phyloP scores from a whole-genome alignment of 2,329 filamentous ascomycete species.

The Podosphaera fusca region DNA sequence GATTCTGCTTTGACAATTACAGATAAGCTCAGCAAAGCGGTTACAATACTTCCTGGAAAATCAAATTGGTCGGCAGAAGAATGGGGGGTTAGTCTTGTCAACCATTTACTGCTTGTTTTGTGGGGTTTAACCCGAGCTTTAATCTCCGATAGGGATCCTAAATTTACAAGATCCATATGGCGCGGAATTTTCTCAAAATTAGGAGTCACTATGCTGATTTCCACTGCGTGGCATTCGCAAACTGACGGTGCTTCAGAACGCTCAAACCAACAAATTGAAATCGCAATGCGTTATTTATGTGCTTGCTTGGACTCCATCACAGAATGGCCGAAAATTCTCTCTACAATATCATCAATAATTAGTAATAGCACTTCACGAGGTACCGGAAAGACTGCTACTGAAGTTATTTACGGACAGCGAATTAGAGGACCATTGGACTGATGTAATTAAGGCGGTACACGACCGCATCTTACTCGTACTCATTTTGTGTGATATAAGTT shows the following conservation, averaged over 20 bases:
- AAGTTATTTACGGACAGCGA: not conserved
- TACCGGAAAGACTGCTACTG: not conserved
- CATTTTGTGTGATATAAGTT: too few species aligned
- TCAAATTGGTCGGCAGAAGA: not conserved
- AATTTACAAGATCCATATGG: not conserved
- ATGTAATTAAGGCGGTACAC: too few species aligned
- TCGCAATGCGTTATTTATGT: not conserved
- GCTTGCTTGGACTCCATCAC: not conserved
- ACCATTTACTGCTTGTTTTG: not conserved
- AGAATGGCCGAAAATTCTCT: not conserved
- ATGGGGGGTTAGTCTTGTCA: not conserved
- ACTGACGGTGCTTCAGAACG: too few species aligned
- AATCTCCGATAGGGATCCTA: not conserved
- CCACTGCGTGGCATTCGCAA: not conserved
- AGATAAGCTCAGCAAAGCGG: not conserved
- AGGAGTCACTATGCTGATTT: not conserved
- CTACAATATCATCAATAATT: not conserved
- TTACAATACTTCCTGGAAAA: not conserved
- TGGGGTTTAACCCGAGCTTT: not conserved
- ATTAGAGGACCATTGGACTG: not conserved
- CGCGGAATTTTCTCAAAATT: not conserved
- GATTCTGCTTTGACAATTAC: not conserved
- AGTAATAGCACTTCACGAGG: not conserved
- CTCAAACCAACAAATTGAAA: not conserved
- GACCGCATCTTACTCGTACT: too few species aligned